These are phyloP conservation scores for Russula dissimulans DNA, from an alignment of 768 basidiomycete genomes.

Conservation along the genomic window DNA sequence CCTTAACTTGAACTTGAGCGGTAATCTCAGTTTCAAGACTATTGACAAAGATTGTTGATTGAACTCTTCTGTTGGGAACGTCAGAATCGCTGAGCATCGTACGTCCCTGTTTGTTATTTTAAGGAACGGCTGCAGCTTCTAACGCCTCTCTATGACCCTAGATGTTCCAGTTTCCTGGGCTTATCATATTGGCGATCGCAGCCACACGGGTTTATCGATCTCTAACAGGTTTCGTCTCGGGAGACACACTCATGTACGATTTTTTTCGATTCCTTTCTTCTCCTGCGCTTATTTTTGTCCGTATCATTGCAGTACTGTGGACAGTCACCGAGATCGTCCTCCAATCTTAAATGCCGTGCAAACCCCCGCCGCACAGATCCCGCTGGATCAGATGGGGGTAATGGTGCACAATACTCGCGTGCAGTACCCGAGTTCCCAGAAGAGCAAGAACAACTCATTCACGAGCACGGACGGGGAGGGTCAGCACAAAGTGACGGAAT, in stretches of 20 bases:
- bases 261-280: neutral
- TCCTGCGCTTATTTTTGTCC: neutral
- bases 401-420: neutral
- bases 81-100: neutral
- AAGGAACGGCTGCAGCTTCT: too few species aligned
- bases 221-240: neutral
- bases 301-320: neutral
- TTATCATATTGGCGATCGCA: neutral
- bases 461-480: neutral
- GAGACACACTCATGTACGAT: neutral
- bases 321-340: neutral
- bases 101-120: neutral
- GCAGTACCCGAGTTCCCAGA: neutral
- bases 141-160: neutral
- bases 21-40: too few species aligned
- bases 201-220: neutral
- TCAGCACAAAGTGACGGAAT: neutral
- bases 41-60: too few species aligned
- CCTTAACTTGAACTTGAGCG: too few species aligned
- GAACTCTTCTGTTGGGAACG: too few species aligned
- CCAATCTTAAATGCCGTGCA: neutral
- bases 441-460: neutral
- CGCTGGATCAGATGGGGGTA: neutral
- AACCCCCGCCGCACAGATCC: neutral
- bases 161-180: neutral